Base-by-base conservation (phyloP, 148 eudicot genomes). In the Diospyros lotus region DNA sequence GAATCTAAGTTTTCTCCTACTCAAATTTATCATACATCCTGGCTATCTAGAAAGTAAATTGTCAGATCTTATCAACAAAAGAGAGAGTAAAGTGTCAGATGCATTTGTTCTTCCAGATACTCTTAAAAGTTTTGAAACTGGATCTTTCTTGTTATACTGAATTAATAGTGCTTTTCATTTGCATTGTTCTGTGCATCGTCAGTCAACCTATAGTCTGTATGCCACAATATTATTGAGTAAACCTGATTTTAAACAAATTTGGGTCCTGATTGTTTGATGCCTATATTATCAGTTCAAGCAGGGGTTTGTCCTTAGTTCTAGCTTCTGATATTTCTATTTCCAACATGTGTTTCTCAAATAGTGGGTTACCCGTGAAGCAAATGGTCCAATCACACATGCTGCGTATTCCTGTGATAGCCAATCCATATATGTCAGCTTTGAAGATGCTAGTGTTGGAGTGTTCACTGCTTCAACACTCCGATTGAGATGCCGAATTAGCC, bases 331-430 rank as follows among this genome's bases (percentile, higher is more conserved):
- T 39, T 75, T 66, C 45, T 73, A n/a, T 18, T 55, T 28, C 74
- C 71, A 61, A 76, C 71, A 79, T 38, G 42, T 50, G 43, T 80
- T 67, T 66, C 6, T 41, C 4, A 42, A 69, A 58, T 77, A 93
- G 97, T 96, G 97, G 98, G 84, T 82, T 74, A 87, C 98, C 12
- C 86, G 78, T 6, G 97, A 96, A 83, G 84, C 92, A 73, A 86
- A 89, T 82, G 91, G 97, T 52, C 87, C 95, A 12, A 89, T 96
- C 75, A 91, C 97, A 5, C 84, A 89, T 73, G 99, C 98, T 41
- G 89, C 94, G 56, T 93, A 96, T 77, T 93, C 99, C 5, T 93
- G 99, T 81, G 98, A 96, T 85, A 89, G 99, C 76, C 89, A 83
- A 67, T 88, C 88, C 15, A 89, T 96, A 55, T 93, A 83, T 56